Conservation (phyloP, 2,329 filamentous ascomycete species). For the Trichocomaceae sp. region DNA sequence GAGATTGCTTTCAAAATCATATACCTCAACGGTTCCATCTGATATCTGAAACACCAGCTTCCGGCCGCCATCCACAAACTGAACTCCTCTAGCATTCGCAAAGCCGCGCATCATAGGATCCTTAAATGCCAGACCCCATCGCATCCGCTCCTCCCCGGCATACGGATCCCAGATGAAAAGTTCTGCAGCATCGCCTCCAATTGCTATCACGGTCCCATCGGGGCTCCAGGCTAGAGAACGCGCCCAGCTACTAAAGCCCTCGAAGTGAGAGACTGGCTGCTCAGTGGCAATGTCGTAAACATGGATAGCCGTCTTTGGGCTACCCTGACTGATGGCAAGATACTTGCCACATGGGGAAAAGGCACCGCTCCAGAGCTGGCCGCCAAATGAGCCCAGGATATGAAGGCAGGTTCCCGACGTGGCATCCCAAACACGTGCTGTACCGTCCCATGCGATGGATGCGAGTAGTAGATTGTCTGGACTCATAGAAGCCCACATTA, state of each 20-base stretch:
- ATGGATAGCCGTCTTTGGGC: conserved; percentile 7
- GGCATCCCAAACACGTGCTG: conserved; percentile 12
- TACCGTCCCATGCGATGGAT: conserved; percentile 12
- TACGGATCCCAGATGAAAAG: conserved; percentile 13
- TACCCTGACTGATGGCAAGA: conserved; percentile 10
- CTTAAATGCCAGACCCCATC: conserved; percentile 7
- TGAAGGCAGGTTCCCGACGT: conserved; percentile 10
- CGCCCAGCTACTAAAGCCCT: not conserved
- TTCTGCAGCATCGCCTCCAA: not conserved
- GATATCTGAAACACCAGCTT: not conserved
- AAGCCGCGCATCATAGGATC: conserved; percentile 3
- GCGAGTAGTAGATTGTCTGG: conserved; percentile 7
- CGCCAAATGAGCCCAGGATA: conserved; percentile 4
- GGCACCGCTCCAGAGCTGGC: conserved; percentile 8
- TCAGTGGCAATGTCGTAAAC: conserved; percentile 6
- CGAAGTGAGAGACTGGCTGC: not conserved
- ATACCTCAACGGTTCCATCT: conserved; percentile 12
- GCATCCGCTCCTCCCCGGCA: conserved; percentile 7
- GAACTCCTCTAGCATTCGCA: not conserved
- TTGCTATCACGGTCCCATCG: conserved; percentile 11
- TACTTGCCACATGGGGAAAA: conserved; percentile 13
- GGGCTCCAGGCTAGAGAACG: conserved; percentile 10
- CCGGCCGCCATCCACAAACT: not conserved
- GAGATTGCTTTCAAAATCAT: conserved; percentile 12
- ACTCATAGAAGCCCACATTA: conserved; percentile 12